Evolutionary conservation across 2,329 filamentous ascomycete genomes (phyloP).

Genomic region (Colletotrichum eleusines): DNA sequence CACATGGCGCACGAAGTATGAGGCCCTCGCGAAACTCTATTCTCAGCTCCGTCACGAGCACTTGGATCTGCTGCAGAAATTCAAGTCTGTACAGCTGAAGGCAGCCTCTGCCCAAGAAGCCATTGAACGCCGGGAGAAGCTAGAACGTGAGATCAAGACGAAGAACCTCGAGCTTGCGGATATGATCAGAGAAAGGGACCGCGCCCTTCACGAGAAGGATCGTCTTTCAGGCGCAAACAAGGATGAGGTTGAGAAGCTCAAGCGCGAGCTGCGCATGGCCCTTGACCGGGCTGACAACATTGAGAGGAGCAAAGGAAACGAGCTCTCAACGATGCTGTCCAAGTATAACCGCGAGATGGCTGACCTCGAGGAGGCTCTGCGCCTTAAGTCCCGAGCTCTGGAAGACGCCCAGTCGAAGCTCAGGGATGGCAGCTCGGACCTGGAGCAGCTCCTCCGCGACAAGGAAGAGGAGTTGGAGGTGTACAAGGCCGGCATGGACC

Average conservation of each 20-base stretch:
- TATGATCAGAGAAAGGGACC: constrained; percentile 97
- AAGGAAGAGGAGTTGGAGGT: constrained; percentile 99
- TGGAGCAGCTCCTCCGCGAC: constrained; percentile 86
- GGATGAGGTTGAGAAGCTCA: constrained; percentile 94
- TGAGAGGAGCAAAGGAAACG: constrained; percentile 92
- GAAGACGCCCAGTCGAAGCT: constrained; percentile 85
- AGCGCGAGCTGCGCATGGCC: constrained; percentile 92
- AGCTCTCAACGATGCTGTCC: constrained; percentile 92
- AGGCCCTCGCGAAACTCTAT: constrained; percentile 95
- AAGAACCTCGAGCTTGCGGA: constrained; percentile 99
- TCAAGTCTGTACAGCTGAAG: constrained; percentile 96
- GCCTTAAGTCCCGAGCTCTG: constrained; percentile 87
- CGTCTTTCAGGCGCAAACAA: constrained; percentile 86
- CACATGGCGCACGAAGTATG: constrained; percentile 97
- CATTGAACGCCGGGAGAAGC: constrained; percentile 92
- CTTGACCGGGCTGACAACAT: constrained; percentile 91
- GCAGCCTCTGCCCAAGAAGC: constrained; percentile 97
- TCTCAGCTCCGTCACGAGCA: constrained; percentile 96
- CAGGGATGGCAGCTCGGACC: constrained; percentile 84
- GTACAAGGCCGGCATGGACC: constrained; percentile 98
- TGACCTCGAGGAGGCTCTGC: constrained; percentile 91
- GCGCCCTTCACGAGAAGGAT: constrained; percentile 93
- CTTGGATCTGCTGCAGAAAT: constrained; percentile 93
- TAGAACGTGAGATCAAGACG: constrained; percentile 97
- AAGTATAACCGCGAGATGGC: constrained; percentile 98